A percentile compares a stretch with the other conserved stretches of the same genome.
Conservation (phyloP, 306 rosid species). For the Begonia loranthoides region DNA sequence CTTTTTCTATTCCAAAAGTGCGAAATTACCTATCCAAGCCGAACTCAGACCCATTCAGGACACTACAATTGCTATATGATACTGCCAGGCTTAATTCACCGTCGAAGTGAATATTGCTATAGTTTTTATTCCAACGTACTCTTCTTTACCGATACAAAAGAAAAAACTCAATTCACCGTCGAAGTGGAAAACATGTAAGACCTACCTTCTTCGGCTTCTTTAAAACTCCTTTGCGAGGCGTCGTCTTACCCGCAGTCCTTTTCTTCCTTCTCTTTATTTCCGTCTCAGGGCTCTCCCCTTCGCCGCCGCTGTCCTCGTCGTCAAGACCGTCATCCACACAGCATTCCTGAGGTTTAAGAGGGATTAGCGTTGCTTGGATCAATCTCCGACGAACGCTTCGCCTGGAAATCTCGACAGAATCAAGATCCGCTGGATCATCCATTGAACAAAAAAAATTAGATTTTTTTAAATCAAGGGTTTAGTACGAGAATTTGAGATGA, state of each 20-base stretch:
- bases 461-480: not conserved
- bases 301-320: slow-evolving; percentile 17
- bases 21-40: too few species aligned
- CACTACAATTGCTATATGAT: too few species aligned
- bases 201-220: slow-evolving; percentile 25
- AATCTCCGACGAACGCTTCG: slow-evolving; percentile 25
- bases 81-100: too few species aligned
- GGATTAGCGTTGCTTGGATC: slow-evolving; percentile 67
- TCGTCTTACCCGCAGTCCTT: slow-evolving; percentile 24
- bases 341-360: slow-evolving; percentile 29
- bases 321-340: slow-evolving; percentile 18
- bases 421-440: slow-evolving; percentile 17
- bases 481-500: not conserved
- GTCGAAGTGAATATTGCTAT: too few species aligned
- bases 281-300: slow-evolving; percentile 25
- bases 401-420: slow-evolving; percentile 11
- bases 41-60: too few species aligned
- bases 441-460: slow-evolving; percentile 3
- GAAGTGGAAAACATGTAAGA: too few species aligned
- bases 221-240: slow-evolving; percentile 25
- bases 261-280: slow-evolving; percentile 33
- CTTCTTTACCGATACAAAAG: too few species aligned
- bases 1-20: too few species aligned
- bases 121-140: too few species aligned
- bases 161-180: too few species aligned